phyloP scores from a whole-genome alignment of 2,329 filamentous ascomycete species.

The Cadophora sp. region DNA sequence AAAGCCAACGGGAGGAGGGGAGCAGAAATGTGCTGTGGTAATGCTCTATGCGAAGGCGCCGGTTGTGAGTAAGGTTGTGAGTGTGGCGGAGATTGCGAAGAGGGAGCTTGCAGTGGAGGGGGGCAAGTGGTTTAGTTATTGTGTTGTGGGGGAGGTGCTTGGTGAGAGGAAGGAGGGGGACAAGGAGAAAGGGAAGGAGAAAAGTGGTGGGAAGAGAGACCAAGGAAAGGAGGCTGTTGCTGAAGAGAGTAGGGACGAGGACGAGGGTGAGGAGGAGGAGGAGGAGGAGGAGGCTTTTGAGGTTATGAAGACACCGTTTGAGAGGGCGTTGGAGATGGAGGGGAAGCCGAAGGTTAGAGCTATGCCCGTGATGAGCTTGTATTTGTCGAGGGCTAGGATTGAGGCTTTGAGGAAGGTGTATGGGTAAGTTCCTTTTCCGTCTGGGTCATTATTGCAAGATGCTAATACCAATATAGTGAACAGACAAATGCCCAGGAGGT shows the following conservation, averaged over 20 bases:
- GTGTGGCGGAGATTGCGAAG: constrained; percentile 70
- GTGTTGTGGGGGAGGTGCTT: constrained; percentile 38
- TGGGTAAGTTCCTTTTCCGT: constrained; percentile 37
- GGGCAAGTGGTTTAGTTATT: constrained; percentile 51
- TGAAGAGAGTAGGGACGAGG: not conserved
- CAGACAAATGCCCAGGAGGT: constrained; percentile 41
- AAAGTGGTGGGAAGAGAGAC: constrained; percentile 38
- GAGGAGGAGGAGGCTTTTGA: constrained; percentile 60
- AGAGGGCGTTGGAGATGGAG: constrained; percentile 53
- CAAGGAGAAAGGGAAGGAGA: constrained; percentile 51
- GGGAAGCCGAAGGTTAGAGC: constrained; percentile 53
- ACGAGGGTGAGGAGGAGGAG: constrained; percentile 34
- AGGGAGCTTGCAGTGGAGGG: constrained; percentile 56
- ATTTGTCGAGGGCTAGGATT: constrained; percentile 61
- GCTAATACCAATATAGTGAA: constrained; percentile 38
- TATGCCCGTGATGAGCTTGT: constrained; percentile 64
- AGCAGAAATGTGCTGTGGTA: constrained; percentile 41
- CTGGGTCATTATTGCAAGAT: not conserved
- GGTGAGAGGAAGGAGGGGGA: constrained; percentile 38
- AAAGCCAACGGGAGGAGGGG: constrained; percentile 25
- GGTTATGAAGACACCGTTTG: constrained; percentile 61
- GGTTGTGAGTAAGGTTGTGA: constrained; percentile 68
- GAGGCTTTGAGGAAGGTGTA: constrained; percentile 57
- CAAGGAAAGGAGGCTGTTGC: not conserved
- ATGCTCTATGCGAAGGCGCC: constrained; percentile 48